phyloP scores from a whole-genome alignment of 495 filamentous ascomycete species.

The Hypoxylon subgilvum region DNA sequence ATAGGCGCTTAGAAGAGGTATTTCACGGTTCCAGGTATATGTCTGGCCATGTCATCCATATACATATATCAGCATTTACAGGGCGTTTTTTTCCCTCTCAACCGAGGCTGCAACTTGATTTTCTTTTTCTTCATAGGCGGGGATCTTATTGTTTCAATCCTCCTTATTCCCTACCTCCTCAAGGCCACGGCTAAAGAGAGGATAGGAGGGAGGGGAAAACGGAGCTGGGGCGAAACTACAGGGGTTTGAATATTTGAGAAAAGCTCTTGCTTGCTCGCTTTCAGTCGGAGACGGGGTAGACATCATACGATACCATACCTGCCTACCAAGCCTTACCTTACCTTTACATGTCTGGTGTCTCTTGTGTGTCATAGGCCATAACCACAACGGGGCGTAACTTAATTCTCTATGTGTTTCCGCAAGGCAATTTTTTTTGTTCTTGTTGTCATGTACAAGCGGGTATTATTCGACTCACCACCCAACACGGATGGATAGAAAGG shows the following conservation, averaged over 20 bases:
- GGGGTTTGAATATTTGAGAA: slow-evolving; percentile 18
- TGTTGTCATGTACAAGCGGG: neutral
- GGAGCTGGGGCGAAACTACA: slow-evolving; percentile 26
- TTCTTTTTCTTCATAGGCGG: slow-evolving; percentile 1
- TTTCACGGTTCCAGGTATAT: slow-evolving; percentile 13
- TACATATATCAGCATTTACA: slow-evolving; percentile 28
- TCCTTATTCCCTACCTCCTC: too few relatives aligned
- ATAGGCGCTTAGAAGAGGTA: slow-evolving; percentile 39
- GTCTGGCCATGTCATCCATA: slow-evolving; percentile 25
- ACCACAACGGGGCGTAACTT: neutral
- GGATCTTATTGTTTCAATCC: neutral
- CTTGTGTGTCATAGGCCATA: neutral
- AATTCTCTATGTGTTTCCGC: neutral
- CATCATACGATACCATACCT: slow-evolving; percentile 1
- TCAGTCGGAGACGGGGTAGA: neutral
- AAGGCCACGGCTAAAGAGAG: neutral
- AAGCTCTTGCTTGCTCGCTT: slow-evolving; percentile 3
- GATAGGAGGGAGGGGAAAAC: neutral
- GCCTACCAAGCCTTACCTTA: neutral
- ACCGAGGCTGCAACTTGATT: slow-evolving; percentile 11
- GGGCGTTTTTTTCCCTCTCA: slow-evolving; percentile 28
- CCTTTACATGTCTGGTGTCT: neutral
- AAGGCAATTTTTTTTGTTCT: neutral
- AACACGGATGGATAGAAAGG: neutral
- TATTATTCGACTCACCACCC: too few relatives aligned